Conservation (phyloP, 1,284 basidiomycete species). For the Cutaneotrichosporon cutaneum region DNA sequence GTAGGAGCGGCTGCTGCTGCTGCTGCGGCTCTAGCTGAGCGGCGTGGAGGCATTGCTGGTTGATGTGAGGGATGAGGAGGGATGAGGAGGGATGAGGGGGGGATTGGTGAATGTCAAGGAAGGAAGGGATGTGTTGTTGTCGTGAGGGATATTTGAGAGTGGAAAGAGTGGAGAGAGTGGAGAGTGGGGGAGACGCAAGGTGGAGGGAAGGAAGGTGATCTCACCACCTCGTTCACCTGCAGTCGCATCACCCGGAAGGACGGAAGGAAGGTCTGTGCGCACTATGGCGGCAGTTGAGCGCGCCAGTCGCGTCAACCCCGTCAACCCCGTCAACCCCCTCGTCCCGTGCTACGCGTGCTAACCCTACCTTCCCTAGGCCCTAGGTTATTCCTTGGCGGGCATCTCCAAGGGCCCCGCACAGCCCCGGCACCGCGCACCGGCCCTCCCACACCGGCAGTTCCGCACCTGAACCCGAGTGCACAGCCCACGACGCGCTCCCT, state of each 20-base stretch:
- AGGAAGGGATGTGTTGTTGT: background rate
- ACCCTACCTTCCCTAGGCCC: too few relatives aligned
- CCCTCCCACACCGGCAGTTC: too few relatives aligned
- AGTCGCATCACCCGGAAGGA: background rate
- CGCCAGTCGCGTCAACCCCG: background rate
- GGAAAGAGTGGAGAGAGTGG: background rate
- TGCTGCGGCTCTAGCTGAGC: slow-evolving; percentile 15
- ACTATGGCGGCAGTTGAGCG: background rate
- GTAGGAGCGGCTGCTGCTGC: slow-evolving; percentile 12
- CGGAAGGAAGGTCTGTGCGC: background rate
- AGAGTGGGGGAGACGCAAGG: too few relatives aligned
- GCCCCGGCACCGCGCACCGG: too few relatives aligned
- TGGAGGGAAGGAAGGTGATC: background rate
- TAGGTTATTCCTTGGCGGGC: too few relatives aligned
- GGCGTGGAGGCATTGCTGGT: slow-evolving; percentile 12
- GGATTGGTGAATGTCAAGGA: background rate
- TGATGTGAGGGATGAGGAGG: background rate
- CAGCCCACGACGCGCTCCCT: too few relatives aligned
- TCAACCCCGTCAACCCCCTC: too few relatives aligned
- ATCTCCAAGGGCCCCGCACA: too few relatives aligned
- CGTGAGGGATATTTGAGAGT: too few relatives aligned
- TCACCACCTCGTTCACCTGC: background rate
- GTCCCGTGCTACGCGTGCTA: too few relatives aligned
- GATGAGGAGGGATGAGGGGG: background rate
- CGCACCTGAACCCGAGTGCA: too few relatives aligned